Conservation (phyloP, 352 stramenopile genomes). For the Achlya hypogyna region DNA sequence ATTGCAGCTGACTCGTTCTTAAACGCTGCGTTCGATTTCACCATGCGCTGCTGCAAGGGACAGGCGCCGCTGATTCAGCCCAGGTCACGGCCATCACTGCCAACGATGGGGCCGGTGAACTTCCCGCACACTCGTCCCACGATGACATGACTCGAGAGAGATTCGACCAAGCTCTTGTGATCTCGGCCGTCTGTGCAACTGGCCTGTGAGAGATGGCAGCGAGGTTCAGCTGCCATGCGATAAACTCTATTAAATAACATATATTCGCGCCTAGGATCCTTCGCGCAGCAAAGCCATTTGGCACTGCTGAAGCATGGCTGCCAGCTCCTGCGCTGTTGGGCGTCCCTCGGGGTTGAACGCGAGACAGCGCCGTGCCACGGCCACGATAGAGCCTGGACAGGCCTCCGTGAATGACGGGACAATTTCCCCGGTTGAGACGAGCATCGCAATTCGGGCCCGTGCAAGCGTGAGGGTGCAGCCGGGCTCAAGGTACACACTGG, state of each 20-base stretch:
- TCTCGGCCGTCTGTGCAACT: too few species aligned
- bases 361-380: constrained; percentile 2
- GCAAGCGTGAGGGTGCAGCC: background rate
- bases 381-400: constrained; percentile 2
- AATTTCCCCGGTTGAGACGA: constrained; percentile 7
- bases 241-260: background rate
- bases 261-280: background rate
- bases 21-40: too few species aligned
- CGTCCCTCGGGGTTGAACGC: background rate
- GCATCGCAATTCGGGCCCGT: constrained; percentile 7
- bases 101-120: too few species aligned
- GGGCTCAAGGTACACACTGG: background rate
- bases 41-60: too few species aligned
- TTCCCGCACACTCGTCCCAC: too few species aligned
- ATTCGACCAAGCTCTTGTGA: too few species aligned
- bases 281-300: background rate
- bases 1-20: too few species aligned
- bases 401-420: background rate
- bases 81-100: too few species aligned
- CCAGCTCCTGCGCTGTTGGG: constrained; percentile 12
- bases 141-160: too few species aligned
- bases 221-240: background rate
- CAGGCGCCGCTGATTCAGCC: too few species aligned
- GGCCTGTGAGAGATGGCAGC: too few species aligned
- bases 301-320: constrained; percentile 30